phyloP scores from a whole-genome alignment of 1,139 yeast species.

The Scheffersomyces cryptocercus region DNA sequence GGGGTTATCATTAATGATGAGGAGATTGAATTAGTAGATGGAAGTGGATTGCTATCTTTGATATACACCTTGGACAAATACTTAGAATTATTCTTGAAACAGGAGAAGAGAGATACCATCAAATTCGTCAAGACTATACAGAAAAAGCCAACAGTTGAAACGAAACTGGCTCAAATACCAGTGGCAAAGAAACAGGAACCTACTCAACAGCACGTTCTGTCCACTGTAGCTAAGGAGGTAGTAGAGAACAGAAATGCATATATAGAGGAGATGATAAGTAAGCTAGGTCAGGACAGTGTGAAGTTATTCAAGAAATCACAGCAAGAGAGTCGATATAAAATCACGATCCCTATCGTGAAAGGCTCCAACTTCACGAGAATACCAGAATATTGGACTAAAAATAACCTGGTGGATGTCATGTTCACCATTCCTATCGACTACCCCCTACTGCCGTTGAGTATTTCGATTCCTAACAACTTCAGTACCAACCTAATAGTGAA shows the following conservation, averaged over 20 bases:
- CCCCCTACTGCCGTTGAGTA: slow-evolving; percentile 13
- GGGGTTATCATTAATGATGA: slow-evolving; percentile 20
- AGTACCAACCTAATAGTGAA: slow-evolving; percentile 23
- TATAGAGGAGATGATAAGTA: slow-evolving; percentile 24
- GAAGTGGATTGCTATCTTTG: slow-evolving; percentile 53
- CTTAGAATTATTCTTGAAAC: slow-evolving; percentile 57
- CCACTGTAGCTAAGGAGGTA: slow-evolving; percentile 8
- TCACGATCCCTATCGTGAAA: slow-evolving; percentile 20
- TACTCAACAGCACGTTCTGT: not conserved
- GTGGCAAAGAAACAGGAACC: not conserved
- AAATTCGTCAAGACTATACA: slow-evolving; percentile 37
- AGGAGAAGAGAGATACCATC: slow-evolving; percentile 56
- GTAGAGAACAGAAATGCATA: slow-evolving; percentile 16
- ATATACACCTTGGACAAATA: slow-evolving; percentile 56
- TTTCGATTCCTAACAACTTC: slow-evolving; percentile 26
- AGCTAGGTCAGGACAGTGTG: slow-evolving; percentile 18
- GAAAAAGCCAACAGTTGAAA: not conserved
- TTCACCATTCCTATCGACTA: slow-evolving; percentile 16
- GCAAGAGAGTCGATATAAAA: slow-evolving; percentile 19
- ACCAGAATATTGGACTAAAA: slow-evolving; percentile 16
- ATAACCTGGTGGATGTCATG: slow-evolving; percentile 16
- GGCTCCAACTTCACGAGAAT: slow-evolving; percentile 3
- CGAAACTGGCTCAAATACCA: not conserved
- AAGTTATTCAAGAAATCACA: slow-evolving; percentile 28
- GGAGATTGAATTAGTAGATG: slow-evolving; percentile 40